Conservation (phyloP, 1,284 basidiomycete species). For the Trichosporon asahii region DNA sequence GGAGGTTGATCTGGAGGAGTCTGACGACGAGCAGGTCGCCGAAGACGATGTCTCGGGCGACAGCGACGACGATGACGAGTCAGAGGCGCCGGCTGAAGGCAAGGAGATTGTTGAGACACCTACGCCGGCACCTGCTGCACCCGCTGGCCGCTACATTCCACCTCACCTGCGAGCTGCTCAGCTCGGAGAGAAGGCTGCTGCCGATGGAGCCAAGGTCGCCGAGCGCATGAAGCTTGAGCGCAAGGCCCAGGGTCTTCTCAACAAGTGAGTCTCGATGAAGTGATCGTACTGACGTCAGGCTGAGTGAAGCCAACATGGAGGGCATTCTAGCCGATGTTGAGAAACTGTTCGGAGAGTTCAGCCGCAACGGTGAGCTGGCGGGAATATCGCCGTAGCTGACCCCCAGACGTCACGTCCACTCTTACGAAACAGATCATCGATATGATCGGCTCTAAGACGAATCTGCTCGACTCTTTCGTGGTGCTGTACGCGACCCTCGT, state of each 20-base stretch:
- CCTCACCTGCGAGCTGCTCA: constrained; percentile 54
- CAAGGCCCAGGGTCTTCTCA: constrained; percentile 82
- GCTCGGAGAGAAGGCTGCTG: constrained; percentile 42
- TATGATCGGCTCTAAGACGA: constrained; percentile 76
- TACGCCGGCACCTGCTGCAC: constrained; percentile 2
- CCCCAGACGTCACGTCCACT: constrained; percentile 72
- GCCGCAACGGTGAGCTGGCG: constrained; percentile 67
- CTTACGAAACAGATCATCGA: constrained; percentile 76
- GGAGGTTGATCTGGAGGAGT: constrained; percentile 15
- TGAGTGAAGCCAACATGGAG: constrained; percentile 87
- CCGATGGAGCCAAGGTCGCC: constrained; percentile 55
- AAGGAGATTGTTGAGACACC: background rate
- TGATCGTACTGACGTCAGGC: constrained; percentile 52
- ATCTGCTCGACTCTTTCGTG: constrained; percentile 84
- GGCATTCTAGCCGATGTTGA: constrained; percentile 75
- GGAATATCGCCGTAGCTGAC: background rate
- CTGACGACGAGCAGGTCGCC: constrained; percentile 14
- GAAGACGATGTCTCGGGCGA: constrained; percentile 18
- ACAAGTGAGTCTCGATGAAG: constrained; percentile 59
- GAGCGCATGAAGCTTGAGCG: constrained; percentile 65
- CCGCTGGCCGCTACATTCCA: constrained; percentile 53
- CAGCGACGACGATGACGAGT: constrained; percentile 19
- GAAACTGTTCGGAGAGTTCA: constrained; percentile 69
- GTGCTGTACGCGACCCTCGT: constrained; percentile 86
- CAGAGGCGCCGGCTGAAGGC: constrained; percentile 21